Conservation (phyloP, 495 filamentous ascomycete genomes). For the Aspergillus affinis region DNA sequence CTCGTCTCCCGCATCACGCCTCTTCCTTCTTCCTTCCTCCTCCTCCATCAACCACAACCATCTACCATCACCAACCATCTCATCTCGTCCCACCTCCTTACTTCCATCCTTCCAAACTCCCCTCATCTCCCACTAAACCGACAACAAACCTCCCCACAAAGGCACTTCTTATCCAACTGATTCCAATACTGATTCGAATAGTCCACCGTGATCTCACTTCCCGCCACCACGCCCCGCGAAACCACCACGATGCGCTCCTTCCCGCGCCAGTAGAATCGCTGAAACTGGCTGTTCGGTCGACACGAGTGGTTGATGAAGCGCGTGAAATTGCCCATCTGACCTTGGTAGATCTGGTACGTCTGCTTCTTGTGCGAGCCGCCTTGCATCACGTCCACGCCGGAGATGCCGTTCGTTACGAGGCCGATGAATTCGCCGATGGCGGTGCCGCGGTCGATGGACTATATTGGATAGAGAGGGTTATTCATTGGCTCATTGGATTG, state of each 20-base stretch:
- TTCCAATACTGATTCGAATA: slow-evolving; percentile 45
- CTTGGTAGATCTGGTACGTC: slow-evolving; percentile 30
- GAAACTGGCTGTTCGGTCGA: slow-evolving; percentile 38
- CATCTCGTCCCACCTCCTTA: background rate
- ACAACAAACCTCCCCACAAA: slow-evolving; percentile 38
- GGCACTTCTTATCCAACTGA: slow-evolving; percentile 39
- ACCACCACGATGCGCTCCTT: slow-evolving; percentile 42
- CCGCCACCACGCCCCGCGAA: slow-evolving; percentile 35
- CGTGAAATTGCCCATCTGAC: slow-evolving; percentile 41
- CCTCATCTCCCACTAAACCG: slow-evolving; percentile 23
- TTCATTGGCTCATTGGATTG: background rate
- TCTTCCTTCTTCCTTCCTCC: background rate
- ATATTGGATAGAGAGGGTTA: background rate
- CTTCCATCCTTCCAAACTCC: background rate
- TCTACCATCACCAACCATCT: background rate
- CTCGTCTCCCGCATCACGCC: too few species aligned
- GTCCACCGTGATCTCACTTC: slow-evolving; percentile 42
- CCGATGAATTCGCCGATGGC: slow-evolving; percentile 26
- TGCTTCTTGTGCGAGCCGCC: slow-evolving; percentile 16
- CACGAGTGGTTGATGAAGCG: slow-evolving; percentile 46
- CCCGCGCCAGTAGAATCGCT: slow-evolving; percentile 42
- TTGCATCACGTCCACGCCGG: slow-evolving; percentile 38
- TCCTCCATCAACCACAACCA: background rate
- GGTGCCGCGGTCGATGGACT: slow-evolving; percentile 24
- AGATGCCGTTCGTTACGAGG: slow-evolving; percentile 23